Percentiles rank a stretch among this genome's conserved stretches.
These are phyloP conservation scores for Salicornia ramosissima DNA, from an alignment of 148 eudicot species.

Conservation along the genomic window DNA sequence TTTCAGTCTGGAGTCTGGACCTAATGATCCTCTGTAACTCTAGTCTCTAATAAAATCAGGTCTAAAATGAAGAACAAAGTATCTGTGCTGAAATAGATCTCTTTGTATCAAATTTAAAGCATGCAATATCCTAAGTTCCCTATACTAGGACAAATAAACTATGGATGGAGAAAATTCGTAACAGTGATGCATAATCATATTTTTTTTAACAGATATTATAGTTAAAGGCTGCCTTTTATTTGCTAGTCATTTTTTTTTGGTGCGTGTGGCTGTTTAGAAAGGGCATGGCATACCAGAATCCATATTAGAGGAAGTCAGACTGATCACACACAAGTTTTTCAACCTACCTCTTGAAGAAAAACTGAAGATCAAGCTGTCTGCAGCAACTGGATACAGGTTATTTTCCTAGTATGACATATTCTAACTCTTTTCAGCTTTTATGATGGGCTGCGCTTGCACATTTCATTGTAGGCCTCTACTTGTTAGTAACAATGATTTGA, in stretches of 20 bases:
- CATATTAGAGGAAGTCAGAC: slow-evolving; percentile 57
- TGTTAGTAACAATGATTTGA: neutral
- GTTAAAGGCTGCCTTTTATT: no score
- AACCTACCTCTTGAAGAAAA: slow-evolving; percentile 74
- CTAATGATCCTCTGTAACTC: no score
- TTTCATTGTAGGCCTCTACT: neutral
- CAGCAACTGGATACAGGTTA: slow-evolving; percentile 81
- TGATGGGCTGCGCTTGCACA: neutral
- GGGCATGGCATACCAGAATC: slow-evolving; percentile 86
- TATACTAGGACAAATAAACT: no score
- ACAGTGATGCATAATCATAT: no score
- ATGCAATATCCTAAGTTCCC: no score
- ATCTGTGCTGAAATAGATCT: no score
- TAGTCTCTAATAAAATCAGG: no score
- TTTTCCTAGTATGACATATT: slow-evolving; percentile 10
- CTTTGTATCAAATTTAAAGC: no score
- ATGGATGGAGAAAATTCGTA: neutral
- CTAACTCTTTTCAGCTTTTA: neutral
- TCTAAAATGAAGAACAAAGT: no score
- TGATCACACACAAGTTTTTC: slow-evolving; percentile 59
- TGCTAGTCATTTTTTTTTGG: no score
- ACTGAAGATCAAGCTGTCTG: slow-evolving; percentile 65
- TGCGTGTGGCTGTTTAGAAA: slow-evolving; percentile 57
- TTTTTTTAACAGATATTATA: no score
- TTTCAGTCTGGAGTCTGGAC: no score